Conservation (phyloP, 371 early-diverging fungal species). For the Actinomortierella wolfii region DNA sequence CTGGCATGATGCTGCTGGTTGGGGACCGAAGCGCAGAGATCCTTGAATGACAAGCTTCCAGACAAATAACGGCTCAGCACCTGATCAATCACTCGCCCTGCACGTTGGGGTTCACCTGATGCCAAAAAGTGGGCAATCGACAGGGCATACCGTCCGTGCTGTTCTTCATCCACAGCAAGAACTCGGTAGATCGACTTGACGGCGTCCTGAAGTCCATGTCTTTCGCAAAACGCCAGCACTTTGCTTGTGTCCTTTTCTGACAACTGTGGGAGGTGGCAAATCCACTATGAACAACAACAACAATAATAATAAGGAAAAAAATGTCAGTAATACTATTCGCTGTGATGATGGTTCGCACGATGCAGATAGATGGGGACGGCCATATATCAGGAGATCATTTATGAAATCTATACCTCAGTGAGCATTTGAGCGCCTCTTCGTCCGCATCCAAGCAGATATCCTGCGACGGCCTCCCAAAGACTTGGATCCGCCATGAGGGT, state of each 20-base stretch:
- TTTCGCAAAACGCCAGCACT: slow-evolving; percentile 36
- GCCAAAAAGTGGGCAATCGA: slow-evolving; percentile 38
- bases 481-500: slow-evolving; percentile 29
- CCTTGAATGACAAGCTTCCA: slow-evolving; percentile 16
- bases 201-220: slow-evolving; percentile 22
- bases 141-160: slow-evolving; percentile 27
- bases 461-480: slow-evolving; percentile 38
- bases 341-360: too few species aligned
- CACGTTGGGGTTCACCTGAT: slow-evolving; percentile 29
- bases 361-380: too few species aligned
- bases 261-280: slow-evolving; percentile 36
- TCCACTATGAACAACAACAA: slow-evolving; percentile 17
- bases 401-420: slow-evolving; percentile 33
- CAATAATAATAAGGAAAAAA: too few species aligned
- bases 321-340: too few species aligned
- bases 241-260: slow-evolving; percentile 24
- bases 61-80: slow-evolving; percentile 17
- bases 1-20: not conserved
- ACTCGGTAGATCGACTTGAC: slow-evolving; percentile 38
- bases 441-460: slow-evolving; percentile 32
- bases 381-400: too few species aligned
- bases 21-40: slow-evolving; percentile 11
- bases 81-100: slow-evolving; percentile 26
- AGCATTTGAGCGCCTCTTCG: slow-evolving; percentile 22
- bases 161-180: slow-evolving; percentile 38